Percentiles rank a stretch among this genome's conserved stretches.
Conservation (phyloP, 257 asterid genomes). For the Anisodus acutangulus region DNA sequence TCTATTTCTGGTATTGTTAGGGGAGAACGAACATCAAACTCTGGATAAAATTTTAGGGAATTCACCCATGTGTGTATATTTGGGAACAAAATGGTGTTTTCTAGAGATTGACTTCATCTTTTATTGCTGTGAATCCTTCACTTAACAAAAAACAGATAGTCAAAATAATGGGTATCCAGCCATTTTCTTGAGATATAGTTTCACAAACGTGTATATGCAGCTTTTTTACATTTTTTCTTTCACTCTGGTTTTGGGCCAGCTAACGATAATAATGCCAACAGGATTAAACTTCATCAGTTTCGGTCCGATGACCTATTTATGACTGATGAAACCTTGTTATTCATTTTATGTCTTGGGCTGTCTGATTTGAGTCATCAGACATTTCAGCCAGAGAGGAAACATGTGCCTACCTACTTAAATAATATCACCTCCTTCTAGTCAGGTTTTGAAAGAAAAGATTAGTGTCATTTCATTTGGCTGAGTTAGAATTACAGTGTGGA, state of each 20-base stretch:
- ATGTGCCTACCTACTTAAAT: background rate
- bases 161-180: background rate
- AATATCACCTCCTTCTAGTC: background rate
- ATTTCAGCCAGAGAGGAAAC: background rate
- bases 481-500: background rate
- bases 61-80: background rate
- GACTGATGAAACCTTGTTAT: background rate
- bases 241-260: background rate
- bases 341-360: background rate
- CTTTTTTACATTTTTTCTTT: background rate
- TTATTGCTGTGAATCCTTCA: background rate
- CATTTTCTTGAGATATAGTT: too few species aligned
- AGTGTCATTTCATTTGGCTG: background rate
- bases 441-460: background rate
- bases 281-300: background rate
- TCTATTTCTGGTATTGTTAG: conserved; percentile 10
- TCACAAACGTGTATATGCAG: background rate
- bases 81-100: background rate
- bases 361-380: background rate
- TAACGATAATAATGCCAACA: background rate
- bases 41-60: background rate
- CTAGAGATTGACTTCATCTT: background rate
- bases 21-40: background rate
- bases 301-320: background rate
- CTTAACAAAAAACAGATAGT: background rate